Base-by-base conservation (phyloP, 2,329 filamentous ascomycete species). In the Myriangium duriaei region DNA sequence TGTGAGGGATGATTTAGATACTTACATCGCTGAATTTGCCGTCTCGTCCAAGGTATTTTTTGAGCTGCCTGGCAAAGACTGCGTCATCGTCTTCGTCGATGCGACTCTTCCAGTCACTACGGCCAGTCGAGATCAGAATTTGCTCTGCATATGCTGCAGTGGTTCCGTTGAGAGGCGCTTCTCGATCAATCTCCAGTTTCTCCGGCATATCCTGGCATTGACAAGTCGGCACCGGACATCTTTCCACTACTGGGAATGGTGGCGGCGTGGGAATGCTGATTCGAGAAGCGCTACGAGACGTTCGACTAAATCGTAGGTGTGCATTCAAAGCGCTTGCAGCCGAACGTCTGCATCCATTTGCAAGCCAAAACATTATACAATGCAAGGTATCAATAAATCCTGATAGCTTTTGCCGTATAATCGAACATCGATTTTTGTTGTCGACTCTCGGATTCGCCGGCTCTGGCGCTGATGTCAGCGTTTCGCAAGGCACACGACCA, bases 81-180 rank as follows among this genome's bases (percentile, higher is more conserved):
- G 64, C 55, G 2, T 61, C 55, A 11, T 79, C 74, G 42, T 92
- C 85, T 32, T 93, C 78, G 55, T 93, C 86, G 45, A 95, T 92
- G 41, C 74, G 73, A 52, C 81, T 87, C 17, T 69, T 66, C 87
- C 87, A 95, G 60, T 93, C 82, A 18, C 69, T 62, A 43, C 76
- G 74, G 4, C 84, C 86, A 0, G 86, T 93, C 45, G 81, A 87
- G 11, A 95, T 68, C 7, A 96, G 60, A 3, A 95, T 72, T 49
- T 95, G 86, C 58, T 92, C 79, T 1, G 76, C 69, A 55, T 94
- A 93, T 1, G 70, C 65, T 2, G 80, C 68, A 61, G 94, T 87
- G 4, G 81, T 79, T 10, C 82, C 82, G 52, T 81, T 79, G 30
- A 95, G 64, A 12, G 71, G 67, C 28, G 72, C 72, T 43, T 73